Conservation (phyloP, 257 asterid genomes). For the Cruciata laevipes region DNA sequence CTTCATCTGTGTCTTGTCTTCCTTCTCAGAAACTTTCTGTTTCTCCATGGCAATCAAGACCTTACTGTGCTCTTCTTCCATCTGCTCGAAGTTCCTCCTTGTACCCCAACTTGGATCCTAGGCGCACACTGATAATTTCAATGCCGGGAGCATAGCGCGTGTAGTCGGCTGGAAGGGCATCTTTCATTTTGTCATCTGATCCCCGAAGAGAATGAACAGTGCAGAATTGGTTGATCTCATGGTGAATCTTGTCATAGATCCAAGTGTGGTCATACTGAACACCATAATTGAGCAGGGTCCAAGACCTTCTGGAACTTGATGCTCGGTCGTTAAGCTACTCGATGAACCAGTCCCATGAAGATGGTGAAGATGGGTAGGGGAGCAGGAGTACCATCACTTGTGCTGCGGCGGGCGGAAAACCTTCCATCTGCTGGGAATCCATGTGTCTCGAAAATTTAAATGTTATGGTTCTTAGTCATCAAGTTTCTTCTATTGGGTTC, state of each 20-base stretch:
- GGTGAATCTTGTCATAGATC: slow-evolving; percentile 98
- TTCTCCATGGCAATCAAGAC: slow-evolving; percentile 88
- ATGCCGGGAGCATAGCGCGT: slow-evolving; percentile 98
- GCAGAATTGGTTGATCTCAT: slow-evolving; percentile 97
- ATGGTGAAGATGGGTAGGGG: slow-evolving; percentile 33
- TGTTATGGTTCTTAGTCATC: no score
- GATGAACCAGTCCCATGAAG: slow-evolving; percentile 36
- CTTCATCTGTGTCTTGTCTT: slow-evolving; percentile 89
- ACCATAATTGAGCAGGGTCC: slow-evolving; percentile 80
- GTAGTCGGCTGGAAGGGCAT: slow-evolving; percentile 96
- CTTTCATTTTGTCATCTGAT: slow-evolving; percentile 99
- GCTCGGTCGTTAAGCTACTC: slow-evolving; percentile 57
- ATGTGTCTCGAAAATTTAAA: slow-evolving; percentile 18
- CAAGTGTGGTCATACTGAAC: slow-evolving; percentile 92
- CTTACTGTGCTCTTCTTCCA: slow-evolving; percentile 99
- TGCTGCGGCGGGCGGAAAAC: slow-evolving; percentile 24
- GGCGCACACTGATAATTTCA: slow-evolving; percentile 93
- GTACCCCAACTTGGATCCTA: slow-evolving; percentile 72
- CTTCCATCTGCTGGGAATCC: slow-evolving; percentile 61
- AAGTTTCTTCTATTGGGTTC: no score
- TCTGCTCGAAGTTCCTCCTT: slow-evolving; percentile 76
- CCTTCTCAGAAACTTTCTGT: slow-evolving; percentile 92
- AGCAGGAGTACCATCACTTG: slow-evolving; percentile 22
- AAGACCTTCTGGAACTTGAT: slow-evolving; percentile 99
- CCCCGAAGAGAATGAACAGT: slow-evolving; percentile 94